Evolutionary conservation across 192 early-diverging fungal genomes (phyloP).

Genomic region (Podila clonocystis): DNA sequence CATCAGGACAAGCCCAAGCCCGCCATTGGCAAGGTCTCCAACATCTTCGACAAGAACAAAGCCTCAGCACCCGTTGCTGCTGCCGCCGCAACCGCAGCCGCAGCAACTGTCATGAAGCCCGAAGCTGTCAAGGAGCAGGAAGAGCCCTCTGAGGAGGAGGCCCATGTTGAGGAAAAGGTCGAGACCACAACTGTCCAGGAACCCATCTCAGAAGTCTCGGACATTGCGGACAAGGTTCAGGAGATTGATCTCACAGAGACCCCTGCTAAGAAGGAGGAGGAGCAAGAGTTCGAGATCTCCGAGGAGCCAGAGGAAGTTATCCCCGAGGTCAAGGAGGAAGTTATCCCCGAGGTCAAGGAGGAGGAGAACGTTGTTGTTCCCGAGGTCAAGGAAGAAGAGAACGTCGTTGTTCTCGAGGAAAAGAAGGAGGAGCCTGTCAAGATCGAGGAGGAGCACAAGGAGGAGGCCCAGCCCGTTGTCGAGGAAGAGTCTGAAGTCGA

Average conservation of each 20-base stretch:
- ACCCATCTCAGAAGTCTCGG: constrained; percentile 7
- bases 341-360: not conserved
- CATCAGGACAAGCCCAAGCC: constrained; percentile 37
- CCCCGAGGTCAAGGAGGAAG: not conserved
- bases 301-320: not conserved
- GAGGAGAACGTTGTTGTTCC: not conserved
- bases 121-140: constrained; percentile 22
- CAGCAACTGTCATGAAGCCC: not conserved
- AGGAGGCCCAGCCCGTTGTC: not conserved
- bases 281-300: constrained; percentile 1
- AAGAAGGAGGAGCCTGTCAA: constrained; percentile 8
- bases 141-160: constrained; percentile 5
- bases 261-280: constrained; percentile 22
- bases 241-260: constrained; percentile 23
- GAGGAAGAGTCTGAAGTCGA: not conserved
- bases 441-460: not conserved
- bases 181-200: constrained; percentile 7
- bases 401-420: not conserved
- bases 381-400: not conserved
- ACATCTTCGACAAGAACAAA: not conserved
- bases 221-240: constrained; percentile 22
- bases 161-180: not conserved
- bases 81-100: not conserved
- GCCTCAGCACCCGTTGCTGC: not conserved
- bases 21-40: constrained; percentile 11